Base-by-base conservation (phyloP, 306 rosid species). In the Erythrophleum fordii region DNA sequence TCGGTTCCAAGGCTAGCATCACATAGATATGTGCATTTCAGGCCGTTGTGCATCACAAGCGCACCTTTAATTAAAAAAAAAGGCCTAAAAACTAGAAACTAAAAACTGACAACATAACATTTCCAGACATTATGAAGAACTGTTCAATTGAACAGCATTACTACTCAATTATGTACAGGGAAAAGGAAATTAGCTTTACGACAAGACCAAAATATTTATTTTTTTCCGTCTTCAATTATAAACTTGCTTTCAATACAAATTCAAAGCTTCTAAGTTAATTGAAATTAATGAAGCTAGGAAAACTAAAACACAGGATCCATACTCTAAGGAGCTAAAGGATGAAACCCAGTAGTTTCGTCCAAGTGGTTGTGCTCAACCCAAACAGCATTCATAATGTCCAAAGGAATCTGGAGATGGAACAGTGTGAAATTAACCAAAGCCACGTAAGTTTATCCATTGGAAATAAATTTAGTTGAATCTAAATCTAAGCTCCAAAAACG, bases 81-180 rank as follows among this genome's bases (percentile, higher is more conserved):
- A 5, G 4, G 4, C 1, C 34, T 0, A 37, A 37, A 37, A 8
- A 42, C 12, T 42, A 39, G 9, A n/a, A n/a, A n/a, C 66, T 18
- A 17, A 18, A 51, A 60, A 60, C 45, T 41, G 12, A 8, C 2
- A 14, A 10, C 5, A 6, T 23, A 29, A 61, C 41, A 61, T 46
- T 46, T 12, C 52, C 58, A 18, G 0, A 17, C 1, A 5, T 52
- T 52, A 18, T 18, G 10, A 52, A 52, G 9, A 52, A 18, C 2
- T 52, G 52, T 14, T 46, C 52, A 5, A 37, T 49, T 14, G 25
- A 52, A 52, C 58, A 52, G 18, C 55, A 44, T 13, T 51, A 49
- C 14, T 51, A 72, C 17, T 28, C 59, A 70, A n/a, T n/a, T n/a
- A n/a, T n/a, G n/a, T n/a, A n/a, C n/a, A n/a, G 34, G 28, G 76